A percentile compares a stretch with the other conserved stretches of the same genome.
These are phyloP conservation scores for Yamadazyma endophytica DNA, from an alignment of 805 yeast genomes.

Conservation along the genomic window DNA sequence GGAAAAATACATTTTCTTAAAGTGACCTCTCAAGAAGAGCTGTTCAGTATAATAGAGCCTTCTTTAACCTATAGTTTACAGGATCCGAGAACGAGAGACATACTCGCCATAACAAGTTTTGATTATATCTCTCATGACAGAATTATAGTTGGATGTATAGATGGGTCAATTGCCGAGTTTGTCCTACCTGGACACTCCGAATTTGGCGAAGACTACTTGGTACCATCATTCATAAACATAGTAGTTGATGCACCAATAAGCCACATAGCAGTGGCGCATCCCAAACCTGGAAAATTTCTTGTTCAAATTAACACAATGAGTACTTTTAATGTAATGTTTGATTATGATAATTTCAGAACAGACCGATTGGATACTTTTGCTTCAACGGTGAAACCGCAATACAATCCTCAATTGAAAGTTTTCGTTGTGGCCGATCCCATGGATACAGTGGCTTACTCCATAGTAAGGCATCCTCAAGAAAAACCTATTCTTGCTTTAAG, in stretches of 20 bases:
- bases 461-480: constrained; percentile 32
- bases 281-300: constrained; percentile 14
- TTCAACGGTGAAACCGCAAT: constrained; percentile 23
- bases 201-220: constrained; percentile 11
- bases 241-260: constrained; percentile 29
- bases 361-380: constrained; percentile 23
- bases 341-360: constrained; percentile 20
- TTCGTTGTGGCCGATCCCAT: constrained; percentile 22
- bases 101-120: constrained; percentile 38
- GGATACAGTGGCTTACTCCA: constrained; percentile 26
- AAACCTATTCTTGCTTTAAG: constrained; percentile 25
- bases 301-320: constrained; percentile 30
- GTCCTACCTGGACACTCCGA: constrained; percentile 26
- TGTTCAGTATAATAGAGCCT: constrained; percentile 14
- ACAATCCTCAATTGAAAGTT: constrained; percentile 22
- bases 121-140: constrained; percentile 42
- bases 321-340: constrained; percentile 18
- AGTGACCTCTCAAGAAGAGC: constrained; percentile 17
- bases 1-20: constrained; percentile 52
- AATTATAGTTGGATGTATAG: constrained; percentile 53
- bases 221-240: constrained; percentile 31
- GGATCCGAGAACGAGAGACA: constrained; percentile 6
- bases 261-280: constrained; percentile 22
- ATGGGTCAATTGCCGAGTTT: constrained; percentile 61
- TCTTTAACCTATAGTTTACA: constrained; percentile 20